Conservation (phyloP, 2,329 filamentous ascomycete genomes). For the Colletotrichum truncatum region DNA sequence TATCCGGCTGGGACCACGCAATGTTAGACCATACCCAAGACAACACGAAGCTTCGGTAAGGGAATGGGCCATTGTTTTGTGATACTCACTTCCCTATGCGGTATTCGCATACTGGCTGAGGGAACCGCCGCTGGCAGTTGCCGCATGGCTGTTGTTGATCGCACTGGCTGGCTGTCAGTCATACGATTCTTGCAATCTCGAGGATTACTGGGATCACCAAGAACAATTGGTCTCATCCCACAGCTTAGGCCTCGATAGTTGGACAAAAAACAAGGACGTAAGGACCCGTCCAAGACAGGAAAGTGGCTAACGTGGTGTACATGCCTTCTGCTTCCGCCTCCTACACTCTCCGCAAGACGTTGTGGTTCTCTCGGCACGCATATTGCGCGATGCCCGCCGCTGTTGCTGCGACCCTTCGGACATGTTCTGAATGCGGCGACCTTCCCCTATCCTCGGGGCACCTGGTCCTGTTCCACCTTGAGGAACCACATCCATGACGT, state of each 20-base stretch:
- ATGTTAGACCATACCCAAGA: background rate
- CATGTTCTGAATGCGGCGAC: constrained; percentile 36
- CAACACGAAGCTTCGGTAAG: background rate
- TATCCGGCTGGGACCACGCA: constrained; percentile 4
- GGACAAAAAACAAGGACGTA: too few relatives aligned
- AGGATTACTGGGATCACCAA: background rate
- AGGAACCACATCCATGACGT: constrained; percentile 6
- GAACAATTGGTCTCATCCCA: background rate
- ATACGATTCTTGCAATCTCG: background rate
- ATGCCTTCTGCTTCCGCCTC: constrained; percentile 61
- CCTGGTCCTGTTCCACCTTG: constrained; percentile 17
- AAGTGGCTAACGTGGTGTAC: constrained; percentile 1
- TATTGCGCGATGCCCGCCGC: constrained; percentile 34
- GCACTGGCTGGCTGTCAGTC: constrained; percentile 47
- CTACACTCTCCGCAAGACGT: constrained; percentile 62
- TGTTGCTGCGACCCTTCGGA: constrained; percentile 45
- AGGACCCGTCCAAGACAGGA: background rate
- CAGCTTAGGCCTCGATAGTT: background rate
- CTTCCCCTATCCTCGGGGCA: background rate
- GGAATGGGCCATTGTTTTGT: too few relatives aligned
- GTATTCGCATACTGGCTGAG: constrained; percentile 61
- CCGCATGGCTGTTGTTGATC: constrained; percentile 63
- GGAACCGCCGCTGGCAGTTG: constrained; percentile 62
- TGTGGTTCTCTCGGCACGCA: constrained; percentile 44
- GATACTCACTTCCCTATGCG: constrained; percentile 37